These are phyloP conservation scores for Karstenula rhodostoma DNA, from an alignment of 2,329 filamentous ascomycete genomes.

Conservation along the genomic window DNA sequence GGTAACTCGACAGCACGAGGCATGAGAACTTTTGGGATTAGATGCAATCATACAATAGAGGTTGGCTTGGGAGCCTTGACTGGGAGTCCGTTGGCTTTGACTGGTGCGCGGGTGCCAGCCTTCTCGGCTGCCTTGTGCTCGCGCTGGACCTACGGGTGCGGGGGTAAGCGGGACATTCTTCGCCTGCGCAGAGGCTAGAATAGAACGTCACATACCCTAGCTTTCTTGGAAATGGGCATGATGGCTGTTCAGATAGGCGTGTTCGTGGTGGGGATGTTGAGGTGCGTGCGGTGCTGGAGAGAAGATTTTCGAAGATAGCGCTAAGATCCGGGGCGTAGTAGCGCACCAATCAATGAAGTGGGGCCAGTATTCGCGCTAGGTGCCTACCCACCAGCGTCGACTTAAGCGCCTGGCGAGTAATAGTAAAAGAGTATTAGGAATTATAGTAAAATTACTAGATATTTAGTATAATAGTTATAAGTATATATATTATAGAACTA, in stretches of 20 bases:
- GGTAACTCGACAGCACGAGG: not conserved
- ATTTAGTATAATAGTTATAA: no score
- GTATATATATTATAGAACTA: no score
- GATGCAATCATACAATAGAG: constrained; percentile 51
- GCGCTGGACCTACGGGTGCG: constrained; percentile 54
- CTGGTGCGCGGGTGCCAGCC: constrained; percentile 61
- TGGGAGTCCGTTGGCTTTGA: constrained; percentile 64
- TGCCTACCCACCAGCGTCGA: no score
- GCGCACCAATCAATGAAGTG: not conserved
- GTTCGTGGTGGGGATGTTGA: not conserved
- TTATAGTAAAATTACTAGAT: no score
- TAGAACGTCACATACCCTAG: constrained; percentile 42
- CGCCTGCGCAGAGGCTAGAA: constrained; percentile 7
- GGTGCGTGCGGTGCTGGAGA: not conserved
- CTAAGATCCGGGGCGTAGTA: not conserved
- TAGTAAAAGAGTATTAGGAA: no score
- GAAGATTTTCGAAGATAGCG: not conserved
- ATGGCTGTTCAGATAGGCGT: constrained; percentile 15
- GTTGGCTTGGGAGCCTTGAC: constrained; percentile 64
- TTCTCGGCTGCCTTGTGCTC: constrained; percentile 64
- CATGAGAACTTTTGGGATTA: not conserved
- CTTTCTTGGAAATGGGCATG: constrained; percentile 62
- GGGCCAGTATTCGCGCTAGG: no score
- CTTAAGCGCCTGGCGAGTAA: no score
- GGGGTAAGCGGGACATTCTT: not conserved